Base-by-base conservation (phyloP, 1,284 basidiomycete genomes). In the Tilletia setariae region DNA sequence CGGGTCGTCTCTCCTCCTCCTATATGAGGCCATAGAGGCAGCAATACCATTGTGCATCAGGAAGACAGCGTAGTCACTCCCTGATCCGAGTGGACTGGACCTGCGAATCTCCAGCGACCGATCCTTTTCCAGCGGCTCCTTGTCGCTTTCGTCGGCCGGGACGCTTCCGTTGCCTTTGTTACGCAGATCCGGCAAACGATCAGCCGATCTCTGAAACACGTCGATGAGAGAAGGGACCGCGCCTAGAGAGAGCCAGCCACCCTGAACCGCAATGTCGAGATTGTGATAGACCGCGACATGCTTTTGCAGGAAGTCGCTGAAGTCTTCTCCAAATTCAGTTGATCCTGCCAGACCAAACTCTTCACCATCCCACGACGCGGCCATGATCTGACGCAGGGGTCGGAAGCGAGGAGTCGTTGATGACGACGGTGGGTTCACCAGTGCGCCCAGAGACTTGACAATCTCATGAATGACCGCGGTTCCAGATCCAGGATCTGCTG, bases 311-410 rank as follows among this genome's bases (percentile, higher is more conserved):
- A 90, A 94, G 35, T 89, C 86, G 9, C 89, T 85, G 80, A 94
- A 95, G 82, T 95, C 92, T 84, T 95, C 93, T 7, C 89, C 90
- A 86, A 89, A 93, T 83, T 95, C 92, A 4, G 91, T 93, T 74
- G 89, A 90, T 13, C 93, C 93, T 59, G 96, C 85, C 44, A 95
- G 86, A 32, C 93, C 93, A 70, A 93, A 92, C 86, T 94, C 94
- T 84, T 97, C 94, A 0, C 89, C 94, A 82, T 95, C 93, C 93
- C 92, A 96, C 72, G 89, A 91, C 2, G 91, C 92, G 65, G 97
- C 86, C n/a, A 95, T 84, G 75, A 95, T 88, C 19, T 91, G 94
- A 67, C 94, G 86, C 47, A 94, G 84, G 2, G 94, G 94, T 77
- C 89, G 91, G 94, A 94, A 98, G 28, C 93, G 93, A 28, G 51